Evolutionary conservation across 768 basidiomycete species (phyloP), one percentile per base, ranked within the genome.

Genomic region (Pisolithus microcarpus): DNA sequence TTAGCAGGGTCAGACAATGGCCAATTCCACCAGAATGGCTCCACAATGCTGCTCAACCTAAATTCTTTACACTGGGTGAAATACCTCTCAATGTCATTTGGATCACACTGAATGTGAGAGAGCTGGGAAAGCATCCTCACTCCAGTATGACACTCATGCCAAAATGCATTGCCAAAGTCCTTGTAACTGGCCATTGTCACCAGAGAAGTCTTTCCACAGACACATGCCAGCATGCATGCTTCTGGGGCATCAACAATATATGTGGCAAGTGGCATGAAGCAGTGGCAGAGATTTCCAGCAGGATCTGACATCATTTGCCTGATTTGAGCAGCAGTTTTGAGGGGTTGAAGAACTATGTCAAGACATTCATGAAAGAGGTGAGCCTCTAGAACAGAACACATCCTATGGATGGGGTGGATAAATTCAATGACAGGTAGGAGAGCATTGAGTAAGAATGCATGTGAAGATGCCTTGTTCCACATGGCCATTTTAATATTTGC

Each of bases 1-100:
- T 34, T 45, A 10, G 61, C 19, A 68, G 26, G 69, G 47, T 71
- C 61, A 3, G 67, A 58, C 3, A 70, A 51, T 5, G 58, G 47
- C 67, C 67, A 75, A 46, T 73, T 60, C 2, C 61, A 31, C 70
- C 69, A 74, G 52, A 75, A 72, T 5, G 65, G 71, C 1, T 38
- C 11, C 1, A 4, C 3, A 10, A 60, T 37, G 10, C 58, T 34
- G 28, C 46, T 60, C 30, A 60, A 52, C 15, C n/a, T 18, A 38
- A n/a, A 28, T 6, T 15, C 2, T 34, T 38, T 39, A 9, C 47
- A 49, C 10, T n/a, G 43, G 1, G 18, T 1, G 15, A 52, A 52
- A n/a, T 26, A 55, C 6, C 37, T 15, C 4, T 7, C 3, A 4
- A 52, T 7, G 21, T 55, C 21, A 0, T 10, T 9, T 24, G 52